Evolutionary conservation across 2,329 filamentous ascomycete species (phyloP).

Genomic region (Aspergillus carbonarius): DNA sequence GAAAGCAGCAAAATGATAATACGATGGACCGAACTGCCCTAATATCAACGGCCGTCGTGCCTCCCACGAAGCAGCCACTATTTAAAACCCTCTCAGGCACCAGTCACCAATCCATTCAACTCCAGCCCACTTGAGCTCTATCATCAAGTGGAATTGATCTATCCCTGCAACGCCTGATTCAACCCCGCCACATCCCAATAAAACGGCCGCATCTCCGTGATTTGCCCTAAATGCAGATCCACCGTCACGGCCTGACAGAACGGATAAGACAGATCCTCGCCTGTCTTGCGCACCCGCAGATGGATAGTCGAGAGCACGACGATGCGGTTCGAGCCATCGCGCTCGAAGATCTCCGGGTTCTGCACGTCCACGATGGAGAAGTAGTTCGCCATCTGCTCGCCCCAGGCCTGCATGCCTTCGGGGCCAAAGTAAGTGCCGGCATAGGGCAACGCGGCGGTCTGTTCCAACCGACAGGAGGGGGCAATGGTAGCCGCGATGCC

Average conservation of each 20-base stretch:
- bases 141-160: too few species aligned
- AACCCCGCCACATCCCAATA: conserved; percentile 3
- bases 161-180: not conserved
- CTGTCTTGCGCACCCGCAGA: not conserved
- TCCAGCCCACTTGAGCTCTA: too few species aligned
- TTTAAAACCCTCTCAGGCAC: too few species aligned
- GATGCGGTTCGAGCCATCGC: not conserved
- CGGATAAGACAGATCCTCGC: not conserved
- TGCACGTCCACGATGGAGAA: not conserved
- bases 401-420: not conserved
- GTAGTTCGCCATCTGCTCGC: not conserved
- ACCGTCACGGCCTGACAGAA: not conserved
- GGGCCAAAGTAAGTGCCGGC: not conserved
- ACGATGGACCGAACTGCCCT: too few species aligned
- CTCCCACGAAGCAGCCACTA: too few species aligned
- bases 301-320: not conserved
- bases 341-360: not conserved
- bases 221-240: not conserved
- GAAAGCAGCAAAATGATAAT: too few species aligned
- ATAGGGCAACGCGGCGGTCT: conserved; percentile 1
- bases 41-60: too few species aligned
- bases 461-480: not conserved
- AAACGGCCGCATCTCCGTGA: not conserved
- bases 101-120: too few species aligned
- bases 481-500: not conserved